These are phyloP conservation scores for Flaveria linearis DNA, from an alignment of 129 eudicot species.

Conservation along the genomic window DNA sequence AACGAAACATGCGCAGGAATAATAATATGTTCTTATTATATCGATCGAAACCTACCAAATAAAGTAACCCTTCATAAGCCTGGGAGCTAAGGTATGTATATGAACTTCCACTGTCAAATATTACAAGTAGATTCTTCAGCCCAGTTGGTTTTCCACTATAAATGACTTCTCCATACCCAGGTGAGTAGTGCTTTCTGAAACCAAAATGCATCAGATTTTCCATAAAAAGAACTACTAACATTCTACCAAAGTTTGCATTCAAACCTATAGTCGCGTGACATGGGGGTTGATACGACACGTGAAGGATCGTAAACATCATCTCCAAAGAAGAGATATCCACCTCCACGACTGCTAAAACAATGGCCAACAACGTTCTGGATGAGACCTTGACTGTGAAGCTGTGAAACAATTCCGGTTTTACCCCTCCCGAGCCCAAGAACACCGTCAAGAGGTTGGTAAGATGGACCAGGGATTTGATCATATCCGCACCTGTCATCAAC, in stretches of 20 bases:
- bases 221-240: not conserved
- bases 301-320: slow-evolving; percentile 70
- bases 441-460: slow-evolving; percentile 86
- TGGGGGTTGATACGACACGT: slow-evolving; percentile 65
- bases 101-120: slow-evolving; percentile 99
- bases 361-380: slow-evolving; percentile 76
- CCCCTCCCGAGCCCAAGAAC: slow-evolving; percentile 92
- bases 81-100: slow-evolving; percentile 69
- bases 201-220: slow-evolving; percentile 5
- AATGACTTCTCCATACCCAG: slow-evolving; percentile 72
- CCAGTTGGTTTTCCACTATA: slow-evolving; percentile 76
- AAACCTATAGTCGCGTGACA: slow-evolving; percentile 71
- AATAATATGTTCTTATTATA: not conserved
- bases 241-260: not conserved
- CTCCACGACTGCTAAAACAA: slow-evolving; percentile 71
- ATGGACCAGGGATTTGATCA: slow-evolving; percentile 85
- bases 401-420: slow-evolving; percentile 71
- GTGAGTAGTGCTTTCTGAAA: slow-evolving; percentile 77
- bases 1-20: not conserved
- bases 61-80: slow-evolving; percentile 57
- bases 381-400: slow-evolving; percentile 64
- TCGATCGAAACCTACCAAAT: slow-evolving; percentile 46
- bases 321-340: slow-evolving; percentile 82
- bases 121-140: slow-evolving; percentile 57
- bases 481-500: slow-evolving; percentile 74